Evolutionary conservation across 2,329 filamentous ascomycete genomes (phyloP).

Genomic region (Alternaria gaisen): DNA sequence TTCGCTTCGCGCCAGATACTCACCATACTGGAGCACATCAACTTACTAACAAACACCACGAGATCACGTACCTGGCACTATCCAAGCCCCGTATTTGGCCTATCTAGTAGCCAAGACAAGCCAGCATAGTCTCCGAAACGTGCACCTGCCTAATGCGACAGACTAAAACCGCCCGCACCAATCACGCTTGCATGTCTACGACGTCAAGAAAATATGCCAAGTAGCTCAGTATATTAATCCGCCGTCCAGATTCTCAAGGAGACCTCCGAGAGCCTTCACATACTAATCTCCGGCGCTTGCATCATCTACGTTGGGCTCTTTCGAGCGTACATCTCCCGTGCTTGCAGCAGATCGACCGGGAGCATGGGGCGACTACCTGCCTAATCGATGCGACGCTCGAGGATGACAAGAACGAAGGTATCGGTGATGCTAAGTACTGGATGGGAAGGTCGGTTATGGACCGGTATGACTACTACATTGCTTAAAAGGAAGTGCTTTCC

Average conservation of each 20-base stretch:
- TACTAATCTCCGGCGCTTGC: constrained; percentile 32
- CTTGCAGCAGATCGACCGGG: constrained; percentile 23
- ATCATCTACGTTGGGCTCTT: constrained; percentile 16
- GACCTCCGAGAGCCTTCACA: constrained; percentile 15
- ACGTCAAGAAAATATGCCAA: constrained; percentile 29
- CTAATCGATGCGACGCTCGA: constrained; percentile 25
- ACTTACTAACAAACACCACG: constrained; percentile 20
- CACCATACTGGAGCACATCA: constrained; percentile 20
- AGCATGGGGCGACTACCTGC: constrained; percentile 32
- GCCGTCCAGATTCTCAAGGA: constrained; percentile 28
- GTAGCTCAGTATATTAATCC: constrained; percentile 37
- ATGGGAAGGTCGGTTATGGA: constrained; percentile 32
- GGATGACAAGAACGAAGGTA: constrained; percentile 11
- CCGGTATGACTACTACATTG: not conserved
- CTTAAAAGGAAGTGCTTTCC: constrained; percentile 25
- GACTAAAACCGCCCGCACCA: constrained; percentile 23
- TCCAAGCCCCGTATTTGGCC: constrained; percentile 21
- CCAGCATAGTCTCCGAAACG: constrained; percentile 11
- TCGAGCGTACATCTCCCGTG: constrained; percentile 33
- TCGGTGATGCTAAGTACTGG: constrained; percentile 19
- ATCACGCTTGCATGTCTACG: constrained; percentile 19
- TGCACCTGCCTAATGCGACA: constrained; percentile 16
- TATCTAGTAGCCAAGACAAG: constrained; percentile 19
- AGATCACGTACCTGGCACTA: constrained; percentile 16
- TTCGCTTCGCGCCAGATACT: constrained; percentile 22